Conservation (phyloP, 1,284 basidiomycete genomes). For the Gymnopus androsaceus region DNA sequence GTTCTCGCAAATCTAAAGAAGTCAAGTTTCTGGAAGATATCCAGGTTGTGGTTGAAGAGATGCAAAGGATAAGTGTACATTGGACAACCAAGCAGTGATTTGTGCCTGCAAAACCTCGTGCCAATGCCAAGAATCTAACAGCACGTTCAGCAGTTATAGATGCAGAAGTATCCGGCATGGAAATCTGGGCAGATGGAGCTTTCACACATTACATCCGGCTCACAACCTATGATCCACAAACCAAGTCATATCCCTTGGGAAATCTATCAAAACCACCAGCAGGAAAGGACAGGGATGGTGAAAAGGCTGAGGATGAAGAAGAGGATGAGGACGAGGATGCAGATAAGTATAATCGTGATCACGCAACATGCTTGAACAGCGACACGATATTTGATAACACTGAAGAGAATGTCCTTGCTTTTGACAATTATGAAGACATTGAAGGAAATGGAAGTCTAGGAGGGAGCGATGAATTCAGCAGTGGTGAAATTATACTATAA, state of each 20-base stretch:
- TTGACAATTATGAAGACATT: slow-evolving; percentile 9
- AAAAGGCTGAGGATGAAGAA: background rate
- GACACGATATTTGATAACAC: slow-evolving; percentile 12
- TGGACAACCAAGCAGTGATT: background rate
- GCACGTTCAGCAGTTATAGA: slow-evolving; percentile 21
- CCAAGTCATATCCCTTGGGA: slow-evolving; percentile 23
- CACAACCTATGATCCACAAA: slow-evolving; percentile 25
- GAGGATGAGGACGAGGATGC: too few species aligned
- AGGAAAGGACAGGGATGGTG: background rate
- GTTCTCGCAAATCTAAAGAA: slow-evolving; percentile 24
- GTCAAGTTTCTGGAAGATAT: slow-evolving; percentile 23
- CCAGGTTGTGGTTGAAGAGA: slow-evolving; percentile 20
- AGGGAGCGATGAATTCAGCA: slow-evolving; percentile 15
- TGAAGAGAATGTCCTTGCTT: slow-evolving; percentile 10
- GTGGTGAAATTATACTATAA: slow-evolving; percentile 3
- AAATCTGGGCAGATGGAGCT: slow-evolving; percentile 22
- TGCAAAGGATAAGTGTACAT: slow-evolving; percentile 16
- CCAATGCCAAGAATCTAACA: slow-evolving; percentile 12
- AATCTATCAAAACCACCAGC: slow-evolving; percentile 5
- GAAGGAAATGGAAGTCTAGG: slow-evolving; percentile 13
- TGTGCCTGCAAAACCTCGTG: background rate
- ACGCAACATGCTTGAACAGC: slow-evolving; percentile 6
- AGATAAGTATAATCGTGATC: background rate
- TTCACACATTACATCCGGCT: slow-evolving; percentile 23
- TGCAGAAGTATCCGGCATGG: slow-evolving; percentile 20